These are phyloP conservation scores for Coffea humblotiana DNA, from an alignment of 305 asterid genomes.

Conservation along the genomic window DNA sequence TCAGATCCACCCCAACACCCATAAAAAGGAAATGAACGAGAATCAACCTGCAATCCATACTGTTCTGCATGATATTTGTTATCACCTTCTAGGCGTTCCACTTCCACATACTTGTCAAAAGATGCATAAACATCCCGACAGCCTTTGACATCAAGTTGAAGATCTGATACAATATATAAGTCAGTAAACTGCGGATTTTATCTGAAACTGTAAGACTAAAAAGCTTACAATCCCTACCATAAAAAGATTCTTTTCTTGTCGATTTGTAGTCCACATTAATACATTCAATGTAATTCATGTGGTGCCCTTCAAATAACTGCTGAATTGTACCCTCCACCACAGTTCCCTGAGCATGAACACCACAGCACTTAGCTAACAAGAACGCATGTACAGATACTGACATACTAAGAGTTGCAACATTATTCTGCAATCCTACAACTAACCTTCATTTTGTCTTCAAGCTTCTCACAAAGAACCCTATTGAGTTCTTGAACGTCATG, in stretches of 20 bases:
- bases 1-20: not conserved
- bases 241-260: conserved; percentile 91
- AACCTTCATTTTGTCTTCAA: conserved; percentile 97
- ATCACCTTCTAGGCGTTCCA: conserved; percentile 90
- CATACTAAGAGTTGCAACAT: not conserved
- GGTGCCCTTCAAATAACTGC: conserved; percentile 91
- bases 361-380: not conserved
- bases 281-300: conserved; percentile 93
- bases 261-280: conserved; percentile 90
- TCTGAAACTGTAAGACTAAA: conserved; percentile 9
- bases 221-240: conserved; percentile 49
- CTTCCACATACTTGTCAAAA: conserved; percentile 95
- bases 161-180: conserved; percentile 53
- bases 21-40: conserved; percentile 1
- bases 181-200: conserved; percentile 13
- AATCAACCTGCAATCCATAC: conserved; percentile 79
- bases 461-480: conserved; percentile 87
- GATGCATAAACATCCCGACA: conserved; percentile 93
- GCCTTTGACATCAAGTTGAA: conserved; percentile 96
- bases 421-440: not conserved
- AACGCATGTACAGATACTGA: not conserved
- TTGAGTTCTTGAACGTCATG: conserved; percentile 98
- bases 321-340: conserved; percentile 93
- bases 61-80: conserved; percentile 91
- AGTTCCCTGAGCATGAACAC: conserved; percentile 64